A percentile compares a stretch with the other conserved stretches of the same genome.
Evolutionary conservation across 352 stramenopile genomes (phyloP).

Genomic region (Hyaloperonospora brassicae): DNA sequence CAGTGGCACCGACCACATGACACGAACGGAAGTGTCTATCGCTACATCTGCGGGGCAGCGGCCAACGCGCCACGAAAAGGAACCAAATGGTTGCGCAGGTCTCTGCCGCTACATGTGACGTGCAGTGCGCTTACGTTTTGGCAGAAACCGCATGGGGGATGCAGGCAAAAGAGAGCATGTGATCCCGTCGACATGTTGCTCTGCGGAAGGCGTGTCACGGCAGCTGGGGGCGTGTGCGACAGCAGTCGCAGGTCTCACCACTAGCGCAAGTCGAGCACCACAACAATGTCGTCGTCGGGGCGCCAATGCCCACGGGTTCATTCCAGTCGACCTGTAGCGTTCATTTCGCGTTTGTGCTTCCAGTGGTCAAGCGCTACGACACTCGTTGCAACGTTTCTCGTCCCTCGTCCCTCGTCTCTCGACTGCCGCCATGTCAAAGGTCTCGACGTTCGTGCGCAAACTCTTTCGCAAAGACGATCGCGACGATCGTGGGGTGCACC

Average conservation of each 20-base stretch:
- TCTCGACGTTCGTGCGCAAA: constrained; percentile 39
- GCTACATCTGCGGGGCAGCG: constrained; percentile 15
- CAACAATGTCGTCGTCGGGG: too few species aligned
- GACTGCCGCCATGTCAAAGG: constrained; percentile 26
- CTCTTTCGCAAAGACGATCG: constrained; percentile 34
- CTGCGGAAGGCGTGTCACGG: constrained; percentile 11
- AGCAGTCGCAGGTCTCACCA: neutral
- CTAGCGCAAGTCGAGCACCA: too few species aligned
- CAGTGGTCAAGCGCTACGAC: constrained; percentile 5
- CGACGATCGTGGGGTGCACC: constrained; percentile 22
- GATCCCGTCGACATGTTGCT: constrained; percentile 15
- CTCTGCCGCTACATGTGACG: neutral
- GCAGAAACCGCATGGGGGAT: constrained; percentile 1
- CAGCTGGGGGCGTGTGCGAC: neutral
- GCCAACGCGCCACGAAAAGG: neutral
- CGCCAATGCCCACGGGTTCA: too few species aligned
- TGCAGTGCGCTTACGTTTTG: too few species aligned
- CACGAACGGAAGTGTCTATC: neutral
- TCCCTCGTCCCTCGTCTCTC: neutral
- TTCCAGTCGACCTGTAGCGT: too few species aligned
- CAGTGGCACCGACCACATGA: neutral
- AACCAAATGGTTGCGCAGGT: neutral
- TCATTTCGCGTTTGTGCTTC: neutral
- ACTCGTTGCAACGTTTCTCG: neutral
- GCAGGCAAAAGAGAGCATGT: constrained; percentile 15